phyloP scores from a whole-genome alignment of 768 basidiomycete genomes.

The Rhodotorula diobovata region DNA sequence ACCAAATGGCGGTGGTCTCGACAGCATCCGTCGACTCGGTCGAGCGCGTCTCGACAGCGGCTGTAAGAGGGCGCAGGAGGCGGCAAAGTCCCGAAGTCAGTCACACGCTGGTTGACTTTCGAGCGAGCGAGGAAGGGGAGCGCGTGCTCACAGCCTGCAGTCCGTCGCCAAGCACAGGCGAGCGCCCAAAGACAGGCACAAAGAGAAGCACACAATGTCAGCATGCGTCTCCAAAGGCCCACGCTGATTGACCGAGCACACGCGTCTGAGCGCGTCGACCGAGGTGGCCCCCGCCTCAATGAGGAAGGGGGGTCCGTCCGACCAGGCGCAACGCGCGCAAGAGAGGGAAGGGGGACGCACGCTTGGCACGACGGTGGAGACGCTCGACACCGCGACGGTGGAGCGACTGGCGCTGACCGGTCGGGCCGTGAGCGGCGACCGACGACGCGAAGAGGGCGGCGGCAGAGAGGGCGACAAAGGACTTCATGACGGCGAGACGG shows the following conservation, averaged over 20 bases:
- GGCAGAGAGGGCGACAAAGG: conserved; percentile 14
- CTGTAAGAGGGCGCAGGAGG: not conserved
- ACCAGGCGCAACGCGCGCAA: not conserved
- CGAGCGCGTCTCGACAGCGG: not conserved
- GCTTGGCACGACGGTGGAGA: conserved; percentile 1
- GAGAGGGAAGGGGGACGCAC: not conserved
- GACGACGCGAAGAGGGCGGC: conserved; percentile 11
- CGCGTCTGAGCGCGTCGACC: not conserved
- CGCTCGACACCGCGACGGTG: not conserved
- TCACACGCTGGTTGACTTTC: not conserved
- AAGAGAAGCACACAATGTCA: not conserved
- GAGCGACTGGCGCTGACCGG: not conserved
- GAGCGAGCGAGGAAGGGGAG: not conserved
- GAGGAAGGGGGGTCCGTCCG: not conserved
- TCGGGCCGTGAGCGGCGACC: conserved; percentile 1
- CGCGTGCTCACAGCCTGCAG: not conserved
- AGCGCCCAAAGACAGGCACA: not conserved
- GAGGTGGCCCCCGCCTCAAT: no score
- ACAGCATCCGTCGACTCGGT: not conserved
- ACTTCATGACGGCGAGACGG: conserved; percentile 3
- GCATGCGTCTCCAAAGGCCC: not conserved
- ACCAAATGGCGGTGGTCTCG: conserved; percentile 19
- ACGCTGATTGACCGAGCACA: not conserved
- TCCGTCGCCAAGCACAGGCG: not conserved
- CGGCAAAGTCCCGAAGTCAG: not conserved